Base-by-base conservation (phyloP, 805 yeast genomes). In the Grigorovia yakushimaensis region DNA sequence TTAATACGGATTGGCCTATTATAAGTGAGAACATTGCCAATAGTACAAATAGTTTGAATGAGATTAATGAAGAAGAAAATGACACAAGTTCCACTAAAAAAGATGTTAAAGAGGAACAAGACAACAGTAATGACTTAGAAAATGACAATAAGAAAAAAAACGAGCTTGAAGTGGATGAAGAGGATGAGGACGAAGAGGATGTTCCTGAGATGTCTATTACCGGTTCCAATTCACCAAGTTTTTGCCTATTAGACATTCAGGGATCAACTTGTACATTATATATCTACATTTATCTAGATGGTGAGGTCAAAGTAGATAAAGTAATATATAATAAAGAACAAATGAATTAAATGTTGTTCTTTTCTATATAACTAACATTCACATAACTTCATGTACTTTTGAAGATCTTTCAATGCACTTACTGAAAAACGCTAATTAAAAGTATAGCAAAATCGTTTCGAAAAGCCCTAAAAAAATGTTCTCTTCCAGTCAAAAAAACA, bases 221-320 rank as follows among this genome's bases (percentile, higher is more conserved):
- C 13, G 66, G 65, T 4, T 76, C 64, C 4, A 60, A 58, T n/a
- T 74, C 79, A 13, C 96, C 98, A 4, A 85, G 95, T 46, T 91
- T 93, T 64, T 88, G 96, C 58, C 71, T 91, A 30, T 61, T 91
- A 54, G 98, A 93, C 58, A 78, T 88, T n/a, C 87, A 84, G 58
- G 91, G 86, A 0, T 65, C 81, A 0, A 75, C 77, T 2, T 83
- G 95, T 54, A 84, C 89, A 1, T 71, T 89, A 23, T 93, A 84
- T 66, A 84, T 93, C 50, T 93, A 93, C 71, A 84, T 93, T 10
- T 72, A 81, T 56, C 71, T 84, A 39, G 82, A 81, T 51, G 88
- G 82, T 1, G 95, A 88, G 49, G 89, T 93, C 33, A 86, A 85
- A 62, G 96, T 93, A 18, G 97, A 91, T 62, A 88, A 88, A 66